Evolutionary conservation across 2,329 filamentous ascomycete genomes (phyloP).

Genomic region (Escovopsis sp.): DNA sequence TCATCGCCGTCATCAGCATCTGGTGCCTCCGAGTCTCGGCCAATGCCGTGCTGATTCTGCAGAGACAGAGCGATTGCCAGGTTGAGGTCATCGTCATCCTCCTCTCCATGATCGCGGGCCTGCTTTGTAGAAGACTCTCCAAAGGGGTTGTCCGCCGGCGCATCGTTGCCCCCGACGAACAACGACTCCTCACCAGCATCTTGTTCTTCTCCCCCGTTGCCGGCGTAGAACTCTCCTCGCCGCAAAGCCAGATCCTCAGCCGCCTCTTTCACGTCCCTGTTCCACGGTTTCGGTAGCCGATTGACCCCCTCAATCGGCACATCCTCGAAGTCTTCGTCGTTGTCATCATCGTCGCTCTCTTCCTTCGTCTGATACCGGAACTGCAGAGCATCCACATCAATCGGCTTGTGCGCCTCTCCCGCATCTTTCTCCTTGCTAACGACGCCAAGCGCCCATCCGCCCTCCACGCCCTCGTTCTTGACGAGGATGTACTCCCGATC

Average conservation of each 20-base stretch:
- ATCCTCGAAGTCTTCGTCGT: constrained; percentile 62
- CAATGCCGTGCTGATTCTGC: constrained; percentile 39
- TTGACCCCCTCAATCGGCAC: constrained; percentile 85
- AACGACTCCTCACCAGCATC: constrained; percentile 35
- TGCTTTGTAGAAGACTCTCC: constrained; percentile 21
- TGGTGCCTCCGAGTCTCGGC: constrained; percentile 15
- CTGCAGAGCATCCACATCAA: constrained; percentile 65
- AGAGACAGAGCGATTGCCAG: constrained; percentile 77
- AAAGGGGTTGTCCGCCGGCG: constrained; percentile 6
- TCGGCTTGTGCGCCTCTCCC: constrained; percentile 71
- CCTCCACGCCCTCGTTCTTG: constrained; percentile 87
- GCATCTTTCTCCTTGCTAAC: constrained; percentile 72
- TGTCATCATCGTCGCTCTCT: constrained; percentile 51
- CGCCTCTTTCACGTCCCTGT: constrained; percentile 6
- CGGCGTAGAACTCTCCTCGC: constrained; percentile 15
- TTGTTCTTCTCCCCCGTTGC: constrained; percentile 15
- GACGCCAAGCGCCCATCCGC: constrained; percentile 89
- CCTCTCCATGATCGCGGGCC: constrained; percentile 19
- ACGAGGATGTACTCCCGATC: constrained; percentile 91
- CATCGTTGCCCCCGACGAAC: constrained; percentile 20
- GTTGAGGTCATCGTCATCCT: constrained; percentile 49
- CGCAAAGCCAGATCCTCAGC: constrained; percentile 11
- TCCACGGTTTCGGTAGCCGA: constrained; percentile 47
- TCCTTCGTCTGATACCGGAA: constrained; percentile 41
- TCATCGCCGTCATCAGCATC: constrained; percentile 34